Evolutionary conservation across 345 rosid genomes (phyloP).

Genomic region (Eucalyptus caleyi): DNA sequence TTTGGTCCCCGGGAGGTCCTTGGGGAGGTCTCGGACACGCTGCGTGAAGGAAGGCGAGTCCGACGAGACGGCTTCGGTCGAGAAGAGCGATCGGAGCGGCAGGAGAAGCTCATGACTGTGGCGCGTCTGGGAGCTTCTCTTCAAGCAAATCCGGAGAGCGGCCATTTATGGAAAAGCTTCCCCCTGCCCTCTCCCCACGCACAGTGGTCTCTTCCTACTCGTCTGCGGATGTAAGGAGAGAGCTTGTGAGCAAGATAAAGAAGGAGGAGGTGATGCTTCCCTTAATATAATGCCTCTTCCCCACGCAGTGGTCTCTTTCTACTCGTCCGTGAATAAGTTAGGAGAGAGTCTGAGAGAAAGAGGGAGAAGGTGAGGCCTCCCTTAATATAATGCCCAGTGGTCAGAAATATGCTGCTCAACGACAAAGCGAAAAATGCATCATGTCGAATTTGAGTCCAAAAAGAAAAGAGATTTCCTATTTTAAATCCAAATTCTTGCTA

Average conservation of each 20-base stretch:
- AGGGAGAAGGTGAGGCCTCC: background rate
- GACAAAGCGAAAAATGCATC: background rate
- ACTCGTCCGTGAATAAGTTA: background rate
- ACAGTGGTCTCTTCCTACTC: background rate
- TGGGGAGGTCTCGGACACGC: constrained; percentile 64
- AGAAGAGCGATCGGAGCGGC: constrained; percentile 19
- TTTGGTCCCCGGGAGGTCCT: constrained; percentile 46
- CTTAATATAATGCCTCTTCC: background rate
- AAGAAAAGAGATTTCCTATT: too few relatives aligned
- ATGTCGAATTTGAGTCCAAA: background rate
- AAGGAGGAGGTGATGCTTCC: background rate
- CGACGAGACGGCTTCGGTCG: constrained; percentile 16
- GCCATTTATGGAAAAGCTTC: background rate
- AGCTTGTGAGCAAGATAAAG: background rate
- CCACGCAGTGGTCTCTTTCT: background rate
- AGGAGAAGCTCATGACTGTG: background rate
- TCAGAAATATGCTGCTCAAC: background rate
- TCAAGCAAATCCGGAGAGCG: constrained; percentile 1
- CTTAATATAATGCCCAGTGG: background rate
- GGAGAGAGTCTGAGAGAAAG: background rate
- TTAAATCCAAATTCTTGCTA: background rate
- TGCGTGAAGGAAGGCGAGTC: constrained; percentile 45
- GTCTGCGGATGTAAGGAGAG: background rate
- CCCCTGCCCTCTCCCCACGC: background rate
- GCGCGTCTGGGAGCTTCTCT: constrained; percentile 12